These are phyloP conservation scores for Penicillium malachiteum DNA, from an alignment of 495 filamentous ascomycete genomes.

Conservation along the genomic window DNA sequence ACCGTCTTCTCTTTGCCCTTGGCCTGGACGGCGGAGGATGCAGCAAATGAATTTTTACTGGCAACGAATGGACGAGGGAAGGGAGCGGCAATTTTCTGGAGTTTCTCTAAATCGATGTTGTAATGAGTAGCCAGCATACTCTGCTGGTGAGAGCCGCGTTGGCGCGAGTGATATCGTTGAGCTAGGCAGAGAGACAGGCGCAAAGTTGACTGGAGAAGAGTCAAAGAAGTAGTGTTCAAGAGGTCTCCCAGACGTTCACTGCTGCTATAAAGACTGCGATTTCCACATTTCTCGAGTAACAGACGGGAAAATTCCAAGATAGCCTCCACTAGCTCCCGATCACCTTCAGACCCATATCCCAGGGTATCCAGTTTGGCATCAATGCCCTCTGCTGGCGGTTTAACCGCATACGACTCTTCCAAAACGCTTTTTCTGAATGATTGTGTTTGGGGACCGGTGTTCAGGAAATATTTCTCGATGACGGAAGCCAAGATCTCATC, in stretches of 20 bases:
- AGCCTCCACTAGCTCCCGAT: constrained; percentile 72
- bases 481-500: constrained; percentile 82
- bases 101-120: constrained; percentile 86
- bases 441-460: constrained; percentile 74
- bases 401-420: constrained; percentile 48
- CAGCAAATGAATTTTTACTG: constrained; percentile 36
- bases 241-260: constrained; percentile 83
- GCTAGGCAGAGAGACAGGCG: constrained; percentile 79
- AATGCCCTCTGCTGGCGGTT: constrained; percentile 48
- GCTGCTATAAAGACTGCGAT: constrained; percentile 93
- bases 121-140: constrained; percentile 82
- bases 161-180: constrained; percentile 85
- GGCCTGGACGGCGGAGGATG: constrained; percentile 47
- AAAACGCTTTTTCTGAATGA: constrained; percentile 68
- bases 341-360: constrained; percentile 70
- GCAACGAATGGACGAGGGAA: constrained; percentile 66
- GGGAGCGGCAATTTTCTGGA: constrained; percentile 78
- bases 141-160: constrained; percentile 68
- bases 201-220: constrained; percentile 71
- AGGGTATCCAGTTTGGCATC: constrained; percentile 53
- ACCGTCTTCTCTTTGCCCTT: constrained; percentile 75
- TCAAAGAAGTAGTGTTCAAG: constrained; percentile 79
- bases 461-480: constrained; percentile 77
- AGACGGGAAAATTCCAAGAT: constrained; percentile 82
- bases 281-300: constrained; percentile 92